Evolutionary conservation across 2,329 filamentous ascomycete genomes (phyloP), one percentile per base, ranked within the genome.

Genomic region (Xylariaceae sp.): DNA sequence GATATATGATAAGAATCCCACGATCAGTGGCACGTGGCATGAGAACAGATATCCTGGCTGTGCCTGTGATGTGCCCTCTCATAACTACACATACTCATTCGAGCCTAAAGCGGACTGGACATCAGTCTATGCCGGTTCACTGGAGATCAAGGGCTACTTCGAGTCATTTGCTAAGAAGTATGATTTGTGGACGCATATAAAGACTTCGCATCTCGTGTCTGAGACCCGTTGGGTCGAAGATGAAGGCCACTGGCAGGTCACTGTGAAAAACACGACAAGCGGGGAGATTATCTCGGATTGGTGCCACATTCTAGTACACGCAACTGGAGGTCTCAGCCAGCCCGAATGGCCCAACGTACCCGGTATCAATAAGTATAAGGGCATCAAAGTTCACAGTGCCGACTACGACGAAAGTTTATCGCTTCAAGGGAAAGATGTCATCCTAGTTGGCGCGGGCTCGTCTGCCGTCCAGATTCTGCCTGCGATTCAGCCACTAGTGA

Each of bases 401-500:
- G 39, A 61, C 23, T 63, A 58, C 9, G 62, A 64, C 19, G 37
- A 53, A 29, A 58, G 26, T 11, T 46, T 60, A 4, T 47, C 49
- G 19, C 55, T 65, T 8, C 33, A 46, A 14, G 50, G 48, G 17
- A 60, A 58, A 21, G 55, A 46, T 12, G 56, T 65, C 5, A 36
- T 60, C 4, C 26, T 63, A 1, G 47, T 60, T 24, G 58, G 58
- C 2, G 33, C 34, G 6, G 58, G 55, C 5, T 58, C 34, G 78
- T 64, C 78, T 7, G 77, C 76, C 9, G 78, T 79, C 19, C 79
- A 82, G 60, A 71, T 82, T 2, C 73, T 81, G 4, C 79, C 79
- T 3, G 72, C 73, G 1, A 78, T 80, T 40, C 78, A 79, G 53
- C 73, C 78, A 0, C 65, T 73, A 28, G 77, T 76, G 43, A 67